These are phyloP conservation scores for Phialocephala subalpina DNA, from an alignment of 2,329 filamentous ascomycete genomes.

Conservation along the genomic window DNA sequence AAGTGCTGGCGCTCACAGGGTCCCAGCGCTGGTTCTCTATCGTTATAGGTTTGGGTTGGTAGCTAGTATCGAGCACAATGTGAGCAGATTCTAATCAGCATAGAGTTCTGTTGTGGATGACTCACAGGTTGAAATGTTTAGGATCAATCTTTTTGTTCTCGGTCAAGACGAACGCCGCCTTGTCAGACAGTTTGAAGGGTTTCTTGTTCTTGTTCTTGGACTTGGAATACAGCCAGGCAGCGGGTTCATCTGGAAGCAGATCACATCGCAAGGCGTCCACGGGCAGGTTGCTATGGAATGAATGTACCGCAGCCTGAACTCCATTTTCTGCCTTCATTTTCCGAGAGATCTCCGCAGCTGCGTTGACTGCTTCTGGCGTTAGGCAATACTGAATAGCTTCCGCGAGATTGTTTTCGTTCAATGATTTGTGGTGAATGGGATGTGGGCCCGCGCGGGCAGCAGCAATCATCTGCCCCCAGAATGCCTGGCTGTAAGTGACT, in stretches of 20 bases:
- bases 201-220: no score
- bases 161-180: no score
- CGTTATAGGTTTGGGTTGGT: no score
- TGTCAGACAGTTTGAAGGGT: no score
- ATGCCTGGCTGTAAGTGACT: conserved; percentile 67
- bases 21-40: no score
- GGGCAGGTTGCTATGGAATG: conserved; percentile 73
- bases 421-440: conserved; percentile 70
- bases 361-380: conserved; percentile 61
- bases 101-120: no score
- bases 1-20: no score
- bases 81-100: no score
- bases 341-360: conserved; percentile 55
- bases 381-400: conserved; percentile 68
- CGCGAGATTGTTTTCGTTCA: conserved; percentile 69
- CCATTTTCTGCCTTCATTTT: conserved; percentile 71
- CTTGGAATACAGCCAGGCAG: conserved; percentile 44
- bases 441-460: conserved; percentile 73
- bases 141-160: no score
- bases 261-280: conserved; percentile 70
- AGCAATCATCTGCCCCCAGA: conserved; percentile 80
- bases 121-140: no score
- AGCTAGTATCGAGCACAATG: no score
- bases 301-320: conserved; percentile 65
- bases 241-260: conserved; percentile 61